Conservation (phyloP, 495 filamentous ascomycete genomes). For the Xylaria palmicola region DNA sequence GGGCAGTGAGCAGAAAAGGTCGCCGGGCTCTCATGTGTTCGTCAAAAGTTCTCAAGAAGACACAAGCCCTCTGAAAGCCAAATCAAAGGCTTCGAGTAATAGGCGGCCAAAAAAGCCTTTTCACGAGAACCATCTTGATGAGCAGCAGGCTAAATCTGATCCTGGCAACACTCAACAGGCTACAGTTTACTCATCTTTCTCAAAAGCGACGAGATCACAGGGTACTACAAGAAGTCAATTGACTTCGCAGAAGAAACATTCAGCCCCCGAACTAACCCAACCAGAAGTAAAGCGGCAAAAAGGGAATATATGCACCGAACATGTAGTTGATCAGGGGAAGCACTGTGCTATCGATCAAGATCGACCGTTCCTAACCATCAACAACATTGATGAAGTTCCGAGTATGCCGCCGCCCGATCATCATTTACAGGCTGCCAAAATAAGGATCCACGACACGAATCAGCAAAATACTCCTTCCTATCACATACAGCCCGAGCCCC, state of each 20-base stretch:
- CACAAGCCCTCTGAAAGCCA: background rate
- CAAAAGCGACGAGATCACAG: background rate
- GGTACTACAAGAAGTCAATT: background rate
- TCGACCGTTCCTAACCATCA: background rate
- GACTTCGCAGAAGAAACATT: background rate
- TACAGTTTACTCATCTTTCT: background rate
- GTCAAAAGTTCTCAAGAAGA: background rate
- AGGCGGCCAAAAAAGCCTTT: conserved; percentile 7
- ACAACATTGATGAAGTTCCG: background rate
- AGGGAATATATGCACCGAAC: background rate
- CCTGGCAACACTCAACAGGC: background rate
- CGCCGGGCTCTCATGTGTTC: background rate
- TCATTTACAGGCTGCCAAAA: background rate
- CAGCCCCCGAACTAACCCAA: background rate
- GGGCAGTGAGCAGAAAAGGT: background rate
- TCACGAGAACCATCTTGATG: background rate
- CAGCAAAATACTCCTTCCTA: background rate
- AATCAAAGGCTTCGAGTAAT: background rate
- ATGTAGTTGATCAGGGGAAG: background rate
- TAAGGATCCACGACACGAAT: background rate
- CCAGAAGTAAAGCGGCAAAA: background rate
- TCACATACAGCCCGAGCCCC: background rate
- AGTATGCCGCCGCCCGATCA: background rate
- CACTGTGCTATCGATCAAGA: background rate
- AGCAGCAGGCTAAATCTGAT: background rate